Base-by-base conservation (phyloP, 1,284 basidiomycete genomes). In the Boletus sp. region DNA sequence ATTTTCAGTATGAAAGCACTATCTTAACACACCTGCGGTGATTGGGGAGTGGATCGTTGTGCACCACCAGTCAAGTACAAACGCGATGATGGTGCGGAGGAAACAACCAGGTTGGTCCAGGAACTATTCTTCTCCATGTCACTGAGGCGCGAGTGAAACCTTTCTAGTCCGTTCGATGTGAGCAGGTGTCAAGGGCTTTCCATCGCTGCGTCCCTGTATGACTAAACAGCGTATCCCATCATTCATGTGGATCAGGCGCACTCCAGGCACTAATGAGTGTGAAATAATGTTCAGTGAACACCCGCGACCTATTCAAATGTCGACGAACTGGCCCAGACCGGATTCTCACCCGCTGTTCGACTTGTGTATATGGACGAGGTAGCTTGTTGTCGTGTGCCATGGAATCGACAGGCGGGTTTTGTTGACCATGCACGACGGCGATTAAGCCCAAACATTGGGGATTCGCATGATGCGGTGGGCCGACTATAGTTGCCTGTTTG, bases 191-290 rank as follows among this genome's bases (percentile, higher is more conserved):
- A 46, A 35, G 12, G 40, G 19, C 25, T 48, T 37, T 56, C 36
- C 43, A 47, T 58, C 41, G 17, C 27, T 46, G 26, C 23, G 12
- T 33, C 44, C 35, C 29, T n/a, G n/a, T 48, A 36, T 40, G 23
- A 53, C 44, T 36, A 35, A 44, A 41, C 41, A 22, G 12, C 20
- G 35, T 33, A 41, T 46, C 46, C 27, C 46, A 34, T 49, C 35
- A 33, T 50, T 48, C 42, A 42, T 61, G 58, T 55, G 59, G 59
- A 64, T 60, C 62, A 57, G 49, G 50, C 60, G 38, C 29, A 37
- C 16, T 25, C 33, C 38, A 52, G 48, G 46, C 35, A 53, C 52
- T 26, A 29, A 26, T 17, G 32, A 40, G 41, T 38, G 37, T 44
- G 41, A 49, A 38, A 27, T 8, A 13, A 48, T 20, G 35, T 49